Conservation (phyloP, 2,329 filamentous ascomycete species). For the Neofusicoccum ribis region DNA sequence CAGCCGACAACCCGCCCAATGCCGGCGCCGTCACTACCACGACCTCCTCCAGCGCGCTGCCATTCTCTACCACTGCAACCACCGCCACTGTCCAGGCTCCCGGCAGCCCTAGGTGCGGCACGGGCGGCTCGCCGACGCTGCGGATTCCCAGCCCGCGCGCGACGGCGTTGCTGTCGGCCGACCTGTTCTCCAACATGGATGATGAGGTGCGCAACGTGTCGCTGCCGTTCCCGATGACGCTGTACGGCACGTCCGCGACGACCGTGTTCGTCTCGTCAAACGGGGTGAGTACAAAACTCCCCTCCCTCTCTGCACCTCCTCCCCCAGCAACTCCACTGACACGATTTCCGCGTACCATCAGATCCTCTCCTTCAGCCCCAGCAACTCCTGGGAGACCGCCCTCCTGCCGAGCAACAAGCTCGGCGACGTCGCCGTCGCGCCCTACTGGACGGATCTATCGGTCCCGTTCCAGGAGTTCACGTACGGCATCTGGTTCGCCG, state of each 20-base stretch:
- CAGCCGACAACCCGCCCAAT: not conserved
- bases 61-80: not conserved
- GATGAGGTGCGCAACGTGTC: not conserved
- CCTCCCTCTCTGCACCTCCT: not conserved
- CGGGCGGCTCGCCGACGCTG: constrained; percentile 1
- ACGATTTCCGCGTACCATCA: not conserved
- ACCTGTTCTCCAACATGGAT: not conserved
- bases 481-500: not conserved
- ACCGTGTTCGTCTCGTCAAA: not conserved
- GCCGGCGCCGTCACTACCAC: not conserved
- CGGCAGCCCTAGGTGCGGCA: not conserved
- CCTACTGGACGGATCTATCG: not conserved
- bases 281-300: not conserved
- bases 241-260: not conserved
- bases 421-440: not conserved
- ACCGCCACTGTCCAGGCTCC: not conserved
- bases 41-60: not conserved
- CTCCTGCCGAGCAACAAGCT: not conserved
- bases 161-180: not conserved
- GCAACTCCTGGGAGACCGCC: not conserved
- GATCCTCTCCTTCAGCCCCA: not conserved
- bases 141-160: not conserved
- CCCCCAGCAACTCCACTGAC: not conserved
- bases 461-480: not conserved
- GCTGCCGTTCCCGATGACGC: too few species aligned